These are phyloP conservation scores for Yueomyces sp. DNA, from an alignment of 805 yeast genomes.

Conservation along the genomic window DNA sequence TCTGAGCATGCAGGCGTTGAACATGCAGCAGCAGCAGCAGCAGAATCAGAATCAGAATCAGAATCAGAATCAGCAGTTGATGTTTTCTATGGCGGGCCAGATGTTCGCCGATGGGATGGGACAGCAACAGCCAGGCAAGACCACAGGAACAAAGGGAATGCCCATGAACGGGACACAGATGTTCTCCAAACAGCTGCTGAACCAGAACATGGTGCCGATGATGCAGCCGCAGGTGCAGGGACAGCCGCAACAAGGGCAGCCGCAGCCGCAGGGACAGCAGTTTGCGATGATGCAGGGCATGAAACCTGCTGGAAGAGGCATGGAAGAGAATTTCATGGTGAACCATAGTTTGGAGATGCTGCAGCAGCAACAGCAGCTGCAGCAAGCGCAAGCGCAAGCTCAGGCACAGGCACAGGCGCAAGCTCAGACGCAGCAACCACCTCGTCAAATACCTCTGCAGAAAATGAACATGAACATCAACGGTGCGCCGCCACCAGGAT, in stretches of 20 bases:
- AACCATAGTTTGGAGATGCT: not conserved
- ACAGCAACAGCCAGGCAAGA: not conserved
- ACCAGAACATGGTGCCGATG: not conserved
- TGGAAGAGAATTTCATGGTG: not conserved
- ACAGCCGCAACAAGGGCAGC: too few relatives aligned
- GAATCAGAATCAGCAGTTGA: conserved; percentile 2
- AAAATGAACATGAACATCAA: conserved; percentile 5
- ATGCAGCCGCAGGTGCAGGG: not conserved
- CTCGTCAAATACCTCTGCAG: conserved; percentile 1
- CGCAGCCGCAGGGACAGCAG: not conserved
- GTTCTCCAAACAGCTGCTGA: conserved; percentile 5
- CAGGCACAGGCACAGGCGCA: conserved; percentile 12
- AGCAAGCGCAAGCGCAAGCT: conserved; percentile 6
- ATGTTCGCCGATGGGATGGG: not conserved
- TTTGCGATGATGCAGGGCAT: not conserved
- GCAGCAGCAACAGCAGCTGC: conserved; percentile 8
- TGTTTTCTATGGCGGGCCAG: not conserved
- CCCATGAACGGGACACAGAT: conserved; percentile 3
- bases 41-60: conserved; percentile 8
- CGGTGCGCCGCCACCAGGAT: conserved; percentile 16
- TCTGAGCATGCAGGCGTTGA: not conserved
- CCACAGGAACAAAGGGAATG: not conserved
- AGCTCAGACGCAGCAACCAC: conserved; percentile 2
- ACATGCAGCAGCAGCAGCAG: conserved; percentile 8
- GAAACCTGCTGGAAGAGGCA: not conserved